Evolutionary conservation across 208 protist species (phyloP).

Genomic region (Leishmania guyanensis): DNA sequence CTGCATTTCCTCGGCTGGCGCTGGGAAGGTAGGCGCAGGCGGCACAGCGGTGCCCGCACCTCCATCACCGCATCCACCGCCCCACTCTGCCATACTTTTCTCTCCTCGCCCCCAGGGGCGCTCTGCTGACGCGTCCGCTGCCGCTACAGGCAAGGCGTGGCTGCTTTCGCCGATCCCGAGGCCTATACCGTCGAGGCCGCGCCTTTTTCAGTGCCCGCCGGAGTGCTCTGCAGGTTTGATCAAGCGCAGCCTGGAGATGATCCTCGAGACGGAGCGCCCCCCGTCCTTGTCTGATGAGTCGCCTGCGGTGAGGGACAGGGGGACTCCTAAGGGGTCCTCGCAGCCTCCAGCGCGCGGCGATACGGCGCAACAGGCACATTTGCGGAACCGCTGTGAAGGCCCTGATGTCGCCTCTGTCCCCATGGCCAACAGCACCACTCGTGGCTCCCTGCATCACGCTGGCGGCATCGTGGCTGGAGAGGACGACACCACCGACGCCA

Average conservation of each 20-base stretch:
- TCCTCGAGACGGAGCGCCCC: neutral
- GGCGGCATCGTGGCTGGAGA: neutral
- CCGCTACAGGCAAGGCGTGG: neutral
- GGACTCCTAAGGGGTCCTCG: neutral
- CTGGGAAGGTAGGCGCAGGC: neutral
- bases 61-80: neutral
- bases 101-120: neutral
- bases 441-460: neutral
- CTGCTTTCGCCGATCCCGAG: neutral
- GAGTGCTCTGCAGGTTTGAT: neutral
- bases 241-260: neutral
- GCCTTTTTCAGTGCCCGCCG: neutral
- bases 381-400: neutral
- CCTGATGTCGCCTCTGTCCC: neutral
- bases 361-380: neutral
- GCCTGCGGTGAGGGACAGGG: neutral
- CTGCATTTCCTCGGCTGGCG: neutral
- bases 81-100: neutral
- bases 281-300: neutral
- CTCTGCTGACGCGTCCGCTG: neutral
- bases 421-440: neutral
- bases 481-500: neutral
- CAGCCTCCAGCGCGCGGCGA: neutral
- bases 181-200: neutral
- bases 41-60: neutral